A percentile compares a stretch with the other conserved stretches of the same genome.
phyloP scores from a whole-genome alignment of 2,329 filamentous ascomycete genomes.

The Cephalotrichum gorgonifer region DNA sequence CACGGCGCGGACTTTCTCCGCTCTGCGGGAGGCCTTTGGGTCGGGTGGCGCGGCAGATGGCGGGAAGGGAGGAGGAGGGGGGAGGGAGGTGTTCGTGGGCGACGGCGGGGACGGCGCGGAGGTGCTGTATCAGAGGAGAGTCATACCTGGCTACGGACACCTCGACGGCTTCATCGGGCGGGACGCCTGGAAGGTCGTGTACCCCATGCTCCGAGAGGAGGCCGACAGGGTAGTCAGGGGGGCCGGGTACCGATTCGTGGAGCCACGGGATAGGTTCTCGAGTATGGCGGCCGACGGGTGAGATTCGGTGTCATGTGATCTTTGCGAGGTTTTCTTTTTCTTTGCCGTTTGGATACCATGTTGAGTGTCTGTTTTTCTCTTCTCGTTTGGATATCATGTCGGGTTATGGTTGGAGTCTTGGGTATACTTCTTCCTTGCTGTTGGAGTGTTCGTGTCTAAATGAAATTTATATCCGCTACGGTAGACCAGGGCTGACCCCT shows the following conservation, averaged over 20 bases:
- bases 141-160: constrained; percentile 49
- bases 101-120: background rate
- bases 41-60: constrained; percentile 12
- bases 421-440: too few species aligned
- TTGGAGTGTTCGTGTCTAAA: too few species aligned
- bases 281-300: constrained; percentile 26
- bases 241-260: constrained; percentile 27
- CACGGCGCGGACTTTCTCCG: constrained; percentile 42
- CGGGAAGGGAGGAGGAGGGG: background rate
- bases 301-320: constrained; percentile 9
- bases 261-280: constrained; percentile 32
- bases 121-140: constrained; percentile 37
- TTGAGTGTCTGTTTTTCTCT: too few species aligned
- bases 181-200: constrained; percentile 49
- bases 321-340: background rate
- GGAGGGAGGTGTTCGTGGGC: background rate
- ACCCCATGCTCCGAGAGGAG: constrained; percentile 42
- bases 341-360: too few species aligned
- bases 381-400: too few species aligned
- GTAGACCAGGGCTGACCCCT: too few species aligned
- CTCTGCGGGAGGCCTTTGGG: constrained; percentile 41
- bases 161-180: constrained; percentile 54
- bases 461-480: too few species aligned
- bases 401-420: too few species aligned
- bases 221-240: constrained; percentile 40